Conservation (phyloP, 2,329 filamentous ascomycete species). For the Trichophyton mentagrophytes region DNA sequence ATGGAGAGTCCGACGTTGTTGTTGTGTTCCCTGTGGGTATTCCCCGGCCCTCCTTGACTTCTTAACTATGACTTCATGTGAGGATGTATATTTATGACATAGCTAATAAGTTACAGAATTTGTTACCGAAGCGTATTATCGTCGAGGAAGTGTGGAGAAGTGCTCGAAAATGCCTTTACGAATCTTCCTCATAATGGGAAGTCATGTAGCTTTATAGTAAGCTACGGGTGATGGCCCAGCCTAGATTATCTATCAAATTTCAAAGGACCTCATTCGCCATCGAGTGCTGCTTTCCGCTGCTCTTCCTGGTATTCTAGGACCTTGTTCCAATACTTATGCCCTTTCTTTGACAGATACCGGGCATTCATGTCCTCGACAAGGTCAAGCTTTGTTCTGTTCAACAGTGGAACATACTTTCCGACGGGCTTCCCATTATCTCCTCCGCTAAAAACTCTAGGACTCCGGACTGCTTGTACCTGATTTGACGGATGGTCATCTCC, state of each 20-base stretch:
- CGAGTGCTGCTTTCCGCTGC: not conserved
- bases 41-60: not conserved
- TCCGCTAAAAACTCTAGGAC: constrained; percentile 47
- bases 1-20: constrained; percentile 74
- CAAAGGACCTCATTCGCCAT: not conserved
- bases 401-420: constrained; percentile 46
- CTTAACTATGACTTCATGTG: not conserved
- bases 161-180: constrained; percentile 68
- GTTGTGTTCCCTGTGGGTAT: constrained; percentile 74
- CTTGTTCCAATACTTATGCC: constrained; percentile 3
- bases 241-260: not conserved
- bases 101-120: constrained; percentile 29
- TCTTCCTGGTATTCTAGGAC: not conserved
- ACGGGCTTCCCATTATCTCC: constrained; percentile 41
- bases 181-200: constrained; percentile 39
- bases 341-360: constrained; percentile 34
- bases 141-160: constrained; percentile 87
- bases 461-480: constrained; percentile 23
- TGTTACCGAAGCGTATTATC: constrained; percentile 61
- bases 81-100: not conserved
- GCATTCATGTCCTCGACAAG: constrained; percentile 50
- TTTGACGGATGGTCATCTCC: constrained; percentile 16
- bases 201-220: not conserved
- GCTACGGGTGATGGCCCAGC: not conserved
- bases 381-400: constrained; percentile 45